Evolutionary conservation across 441 rosid genomes (phyloP), one percentile per base, ranked within the genome.

Genomic region (Gossypium lobatum): DNA sequence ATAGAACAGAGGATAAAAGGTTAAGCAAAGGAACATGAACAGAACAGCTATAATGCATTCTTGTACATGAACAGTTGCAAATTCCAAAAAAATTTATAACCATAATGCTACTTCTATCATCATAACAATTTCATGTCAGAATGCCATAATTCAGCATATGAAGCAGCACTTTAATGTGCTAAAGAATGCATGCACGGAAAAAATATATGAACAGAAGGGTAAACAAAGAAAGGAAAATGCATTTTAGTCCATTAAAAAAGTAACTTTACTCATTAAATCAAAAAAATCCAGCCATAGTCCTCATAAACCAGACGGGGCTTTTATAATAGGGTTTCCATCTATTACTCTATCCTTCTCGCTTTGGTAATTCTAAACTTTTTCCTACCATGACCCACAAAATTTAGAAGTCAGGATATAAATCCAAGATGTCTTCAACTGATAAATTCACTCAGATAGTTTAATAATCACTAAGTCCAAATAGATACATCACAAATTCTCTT

Each of bases 1-100:
- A 80, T 59, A 73, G 63, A 79, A 75, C 63, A 78, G 73, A 74
- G 79, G 59, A 75, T 54, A 53, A 67, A 64, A 66, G 76, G 76
- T 86, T 74, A 66, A 31, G 61, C 74, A 74, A 73, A 46, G 25
- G 6, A 64, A 45, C 17, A 55, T 25, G 4, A 60, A 62, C 39
- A 65, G 42, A 42, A 73, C 18, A 52, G 14, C 60, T 8, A 21
- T 26, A 28, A 70, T 58, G 46, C 14, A 28, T 60, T 53, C 18
- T 45, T 31, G 25, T 3, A 34, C 46, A 18, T 34, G 25, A 76
- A 74, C 50, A 68, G 20, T 13, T 9, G 21, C 50, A 70, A 70
- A 10, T 61, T 62, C 6, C 37, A 31, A 54, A 18, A 16, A 18
- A 2, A 2, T 18, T 34, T 53, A 42, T 9, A 42, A 42, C 48